A percentile compares a stretch with the other conserved stretches of the same genome.
phyloP scores from a whole-genome alignment of 495 filamentous ascomycete species.

The Pseudotulostoma volvatum region DNA sequence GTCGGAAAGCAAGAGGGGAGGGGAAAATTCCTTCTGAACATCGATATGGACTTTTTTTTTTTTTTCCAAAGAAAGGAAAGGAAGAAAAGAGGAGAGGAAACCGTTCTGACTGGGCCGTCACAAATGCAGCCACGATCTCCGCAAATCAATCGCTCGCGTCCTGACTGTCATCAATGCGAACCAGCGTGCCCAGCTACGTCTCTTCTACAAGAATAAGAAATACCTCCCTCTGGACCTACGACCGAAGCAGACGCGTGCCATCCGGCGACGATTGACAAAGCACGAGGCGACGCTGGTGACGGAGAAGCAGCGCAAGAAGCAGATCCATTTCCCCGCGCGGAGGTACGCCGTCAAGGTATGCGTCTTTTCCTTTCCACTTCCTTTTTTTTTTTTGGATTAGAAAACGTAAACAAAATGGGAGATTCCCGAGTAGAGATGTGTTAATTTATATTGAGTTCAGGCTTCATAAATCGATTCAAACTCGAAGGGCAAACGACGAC shows the following conservation, averaged over 20 bases:
- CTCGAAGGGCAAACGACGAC: too few relatives aligned
- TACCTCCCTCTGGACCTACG: constrained; percentile 94
- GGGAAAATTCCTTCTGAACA: too few relatives aligned
- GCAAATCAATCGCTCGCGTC: constrained; percentile 97
- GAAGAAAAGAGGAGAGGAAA: too few relatives aligned
- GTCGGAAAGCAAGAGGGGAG: too few relatives aligned
- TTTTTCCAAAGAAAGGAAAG: too few relatives aligned
- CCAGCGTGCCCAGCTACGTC: constrained; percentile 89
- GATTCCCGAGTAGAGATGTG: too few relatives aligned
- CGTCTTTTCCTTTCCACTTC: too few relatives aligned
- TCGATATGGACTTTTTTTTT: too few relatives aligned
- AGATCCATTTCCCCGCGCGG: constrained; percentile 90
- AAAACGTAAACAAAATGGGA: background rate
- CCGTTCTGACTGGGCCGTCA: too few relatives aligned
- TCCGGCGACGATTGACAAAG: constrained; percentile 79
- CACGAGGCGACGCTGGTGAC: constrained; percentile 67
- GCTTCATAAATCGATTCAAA: too few relatives aligned
- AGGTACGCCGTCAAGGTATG: constrained; percentile 99
- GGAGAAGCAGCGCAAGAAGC: constrained; percentile 86
- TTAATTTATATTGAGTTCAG: too few relatives aligned
- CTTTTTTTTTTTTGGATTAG: background rate
- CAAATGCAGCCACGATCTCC: constrained; percentile 73
- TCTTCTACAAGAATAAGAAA: constrained; percentile 99
- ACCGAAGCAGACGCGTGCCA: constrained; percentile 89
- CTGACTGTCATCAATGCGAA: constrained; percentile 98